phyloP scores from a whole-genome alignment of 2,329 filamentous ascomycete genomes.

The Paraphoma chrysanthemicola region DNA sequence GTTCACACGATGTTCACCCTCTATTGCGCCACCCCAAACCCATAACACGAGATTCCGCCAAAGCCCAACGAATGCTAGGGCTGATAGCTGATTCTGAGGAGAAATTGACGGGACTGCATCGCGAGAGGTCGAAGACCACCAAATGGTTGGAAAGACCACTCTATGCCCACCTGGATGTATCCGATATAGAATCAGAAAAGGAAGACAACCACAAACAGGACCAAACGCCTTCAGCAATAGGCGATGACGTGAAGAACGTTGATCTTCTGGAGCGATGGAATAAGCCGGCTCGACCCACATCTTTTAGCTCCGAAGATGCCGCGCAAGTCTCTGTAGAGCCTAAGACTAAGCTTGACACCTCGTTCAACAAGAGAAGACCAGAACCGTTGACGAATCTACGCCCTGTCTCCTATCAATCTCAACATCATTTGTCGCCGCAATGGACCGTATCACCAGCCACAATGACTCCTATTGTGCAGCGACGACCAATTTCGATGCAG shows the following conservation, averaged over 20 bases:
- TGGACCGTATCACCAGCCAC: conserved; percentile 29
- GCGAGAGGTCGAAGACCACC: conserved; percentile 33
- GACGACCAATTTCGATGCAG: conserved; percentile 21
- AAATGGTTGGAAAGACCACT: conserved; percentile 36
- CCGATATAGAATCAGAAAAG: conserved; percentile 21
- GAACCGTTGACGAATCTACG: conserved; percentile 20
- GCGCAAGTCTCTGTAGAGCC: conserved; percentile 16
- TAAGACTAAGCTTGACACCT: conserved; percentile 18
- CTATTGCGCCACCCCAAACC: conserved; percentile 32
- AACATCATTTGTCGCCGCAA: conserved; percentile 28
- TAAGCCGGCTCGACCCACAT: conserved; percentile 24
- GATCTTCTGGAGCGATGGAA: conserved; percentile 24
- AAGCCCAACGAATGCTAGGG: conserved; percentile 34
- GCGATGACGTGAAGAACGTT: conserved; percentile 10
- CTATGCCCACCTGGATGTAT: conserved; percentile 27
- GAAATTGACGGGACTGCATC: conserved; percentile 18
- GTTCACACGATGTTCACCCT: conserved; percentile 29
- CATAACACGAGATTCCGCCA: conserved; percentile 34
- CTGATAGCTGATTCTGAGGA: conserved; percentile 32
- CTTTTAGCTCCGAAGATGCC: conserved; percentile 22
- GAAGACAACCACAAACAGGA: not conserved
- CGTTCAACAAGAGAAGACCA: conserved; percentile 22
- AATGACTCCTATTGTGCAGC: conserved; percentile 20
- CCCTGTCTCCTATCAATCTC: conserved; percentile 25
- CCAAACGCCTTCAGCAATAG: not conserved